A percentile compares a stretch with the other conserved stretches of the same genome.
Evolutionary conservation across 1,284 basidiomycete species (phyloP).

Genomic region (Porodaedalea pini): DNA sequence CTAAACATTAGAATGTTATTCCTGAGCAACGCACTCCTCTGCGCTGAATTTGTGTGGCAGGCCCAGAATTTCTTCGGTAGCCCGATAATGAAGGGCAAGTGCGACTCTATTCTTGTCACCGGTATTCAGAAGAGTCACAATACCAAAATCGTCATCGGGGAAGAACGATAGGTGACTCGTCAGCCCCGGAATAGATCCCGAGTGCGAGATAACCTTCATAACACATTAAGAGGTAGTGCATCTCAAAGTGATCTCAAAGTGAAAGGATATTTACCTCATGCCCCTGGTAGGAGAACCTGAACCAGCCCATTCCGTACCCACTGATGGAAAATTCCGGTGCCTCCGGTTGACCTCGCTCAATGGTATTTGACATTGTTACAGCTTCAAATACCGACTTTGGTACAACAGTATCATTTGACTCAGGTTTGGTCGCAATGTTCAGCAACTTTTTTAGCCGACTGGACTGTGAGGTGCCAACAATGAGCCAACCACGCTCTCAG

Average conservation of each 20-base stretch:
- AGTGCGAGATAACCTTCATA: constrained; percentile 29
- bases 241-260: background rate
- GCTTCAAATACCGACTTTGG: constrained; percentile 36
- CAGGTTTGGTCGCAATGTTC: too few relatives aligned
- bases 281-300: constrained; percentile 24
- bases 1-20: background rate
- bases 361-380: constrained; percentile 34
- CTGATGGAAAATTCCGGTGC: constrained; percentile 21
- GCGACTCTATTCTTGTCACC: constrained; percentile 21
- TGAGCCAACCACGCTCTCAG: too few relatives aligned
- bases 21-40: background rate
- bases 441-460: too few relatives aligned
- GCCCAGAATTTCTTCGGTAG: constrained; percentile 4
- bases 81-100: background rate
- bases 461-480: too few relatives aligned
- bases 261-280: constrained; percentile 25
- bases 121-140: constrained; percentile 31
- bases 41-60: background rate
- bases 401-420: constrained; percentile 34
- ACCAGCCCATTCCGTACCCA: constrained; percentile 33
- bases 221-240: background rate
- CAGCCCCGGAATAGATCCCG: constrained; percentile 31
- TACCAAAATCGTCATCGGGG: constrained; percentile 30
- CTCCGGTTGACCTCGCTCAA: constrained; percentile 15
- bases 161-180: constrained; percentile 28